These are phyloP conservation scores for Zygnema cylindricum DNA, from an alignment of 139 green algal species.

Conservation along the genomic window DNA sequence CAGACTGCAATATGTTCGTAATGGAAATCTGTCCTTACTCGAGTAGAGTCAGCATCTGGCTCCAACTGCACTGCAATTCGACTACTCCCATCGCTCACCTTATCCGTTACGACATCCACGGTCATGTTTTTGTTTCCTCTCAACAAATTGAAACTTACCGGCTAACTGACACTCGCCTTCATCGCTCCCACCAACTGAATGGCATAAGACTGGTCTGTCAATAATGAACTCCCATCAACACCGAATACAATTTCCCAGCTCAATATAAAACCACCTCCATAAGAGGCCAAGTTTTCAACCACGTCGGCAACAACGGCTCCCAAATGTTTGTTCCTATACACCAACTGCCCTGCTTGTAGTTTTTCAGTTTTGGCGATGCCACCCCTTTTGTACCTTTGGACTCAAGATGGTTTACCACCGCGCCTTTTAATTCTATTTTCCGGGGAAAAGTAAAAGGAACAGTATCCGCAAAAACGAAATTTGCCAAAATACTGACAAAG, in stretches of 20 bases:
- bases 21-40: slow-evolving; percentile 60
- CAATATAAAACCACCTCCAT: slow-evolving; percentile 73
- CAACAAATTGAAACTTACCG: slow-evolving; percentile 22
- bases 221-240: slow-evolving; percentile 64
- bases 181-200: slow-evolving; percentile 53
- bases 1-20: too few species aligned
- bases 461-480: slow-evolving; percentile 86
- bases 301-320: slow-evolving; percentile 45
- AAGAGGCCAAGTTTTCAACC: slow-evolving; percentile 66
- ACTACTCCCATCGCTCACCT: slow-evolving; percentile 72
- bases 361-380: too few species aligned
- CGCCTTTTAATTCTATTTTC: too few species aligned
- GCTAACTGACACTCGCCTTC: slow-evolving; percentile 3
- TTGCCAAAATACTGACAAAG: slow-evolving; percentile 90
- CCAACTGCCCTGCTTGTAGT: slow-evolving; percentile 74
- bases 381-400: too few species aligned
- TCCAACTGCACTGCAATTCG: slow-evolving; percentile 88
- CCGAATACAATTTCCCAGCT: slow-evolving; percentile 79
- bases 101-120: slow-evolving; percentile 38
- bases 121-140: neutral
- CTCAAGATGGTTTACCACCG: too few species aligned
- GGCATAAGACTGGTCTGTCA: neutral
- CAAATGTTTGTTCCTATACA: slow-evolving; percentile 34
- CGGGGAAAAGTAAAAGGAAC: slow-evolving; percentile 87
- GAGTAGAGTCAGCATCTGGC: slow-evolving; percentile 73